A percentile compares a stretch with the other conserved stretches of the same genome.
These are phyloP conservation scores for Trichophyton equinum DNA, from an alignment of 2,329 filamentous ascomycete genomes.

Conservation along the genomic window DNA sequence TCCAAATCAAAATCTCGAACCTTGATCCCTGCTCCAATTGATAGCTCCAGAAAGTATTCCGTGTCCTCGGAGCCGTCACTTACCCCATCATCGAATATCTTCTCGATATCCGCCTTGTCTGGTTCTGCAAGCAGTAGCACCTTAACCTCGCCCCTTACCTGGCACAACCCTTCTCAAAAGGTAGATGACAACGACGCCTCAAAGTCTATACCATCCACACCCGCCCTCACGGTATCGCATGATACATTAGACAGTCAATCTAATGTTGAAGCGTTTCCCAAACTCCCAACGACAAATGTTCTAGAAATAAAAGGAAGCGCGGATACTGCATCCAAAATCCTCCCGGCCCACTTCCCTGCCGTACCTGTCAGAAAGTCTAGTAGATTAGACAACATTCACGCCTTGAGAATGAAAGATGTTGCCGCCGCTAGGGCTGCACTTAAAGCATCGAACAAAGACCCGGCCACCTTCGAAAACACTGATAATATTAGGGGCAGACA, in stretches of 20 bases:
- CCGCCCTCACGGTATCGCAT: neutral
- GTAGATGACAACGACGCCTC: neutral
- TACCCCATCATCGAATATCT: neutral
- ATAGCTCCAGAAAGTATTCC: slow-evolving; percentile 4
- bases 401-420: slow-evolving; percentile 20
- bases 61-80: neutral
- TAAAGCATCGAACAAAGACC: slow-evolving; percentile 8
- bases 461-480: neutral
- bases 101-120: neutral
- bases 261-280: neutral
- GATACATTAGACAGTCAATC: neutral
- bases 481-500: neutral
- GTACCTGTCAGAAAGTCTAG: neutral
- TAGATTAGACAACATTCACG: slow-evolving; percentile 14
- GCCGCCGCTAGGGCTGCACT: slow-evolving; percentile 16
- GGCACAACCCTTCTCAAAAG: neutral
- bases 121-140: neutral
- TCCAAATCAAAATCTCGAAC: neutral
- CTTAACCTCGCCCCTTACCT: slow-evolving; percentile 3
- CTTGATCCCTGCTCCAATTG: neutral
- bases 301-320: neutral
- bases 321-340: neutral
- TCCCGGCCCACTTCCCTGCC: neutral
- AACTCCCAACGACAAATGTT: neutral
- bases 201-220: neutral